Base-by-base conservation (phyloP, 495 filamentous ascomycete species). In the Usnea hakonensis region DNA sequence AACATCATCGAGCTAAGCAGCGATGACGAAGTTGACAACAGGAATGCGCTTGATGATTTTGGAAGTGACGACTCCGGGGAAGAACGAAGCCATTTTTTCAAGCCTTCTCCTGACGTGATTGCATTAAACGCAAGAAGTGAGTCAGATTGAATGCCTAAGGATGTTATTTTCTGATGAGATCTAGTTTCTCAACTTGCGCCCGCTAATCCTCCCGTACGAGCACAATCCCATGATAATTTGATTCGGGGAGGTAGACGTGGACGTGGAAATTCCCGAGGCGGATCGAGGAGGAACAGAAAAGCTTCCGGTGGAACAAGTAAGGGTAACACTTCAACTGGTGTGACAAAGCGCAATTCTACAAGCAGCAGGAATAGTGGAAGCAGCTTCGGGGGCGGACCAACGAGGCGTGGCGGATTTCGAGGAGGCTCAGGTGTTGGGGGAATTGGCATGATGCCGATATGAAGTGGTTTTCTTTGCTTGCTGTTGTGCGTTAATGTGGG, bases 1-100 rank as follows among this genome's bases (percentile, higher is more conserved):
- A 85, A 85, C 63, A 81, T 91, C 23, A 87, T 91, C 66, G 81
- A 87, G 63, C 78, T 86, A 66, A 87, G 83, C 63, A 80, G 79
- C 37, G 85, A 88, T 53, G 79, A 81, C 44, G 86, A 88, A 40
- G 79, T 73, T 60, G 68, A 68, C 2, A 73, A 74, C 17, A 68
- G 69, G 14, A 78, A 82, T 32, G 78, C 79, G 40, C 76, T 76
- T 35, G 71, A 76, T 26, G 78, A 80, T 13, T 72, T 75, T 11
- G 74, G 76, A 32, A 73, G 74, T 37, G 60, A 73, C 11, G 73
- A 74, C 33, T 66, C 73, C n/a, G 68, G 64, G 48, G 66, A 59
- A 38, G 64, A 71, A 30, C 43, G 55, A n/a, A 70, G 68, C 57
- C 37, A 41, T 10, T 86, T 81, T 64, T 86, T 84, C 53, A 65